Evolutionary conservation across 225 moss, liverwort and hornwort species (phyloP).

Genomic region (Bryoerythrophyllum caledonicum): DNA sequence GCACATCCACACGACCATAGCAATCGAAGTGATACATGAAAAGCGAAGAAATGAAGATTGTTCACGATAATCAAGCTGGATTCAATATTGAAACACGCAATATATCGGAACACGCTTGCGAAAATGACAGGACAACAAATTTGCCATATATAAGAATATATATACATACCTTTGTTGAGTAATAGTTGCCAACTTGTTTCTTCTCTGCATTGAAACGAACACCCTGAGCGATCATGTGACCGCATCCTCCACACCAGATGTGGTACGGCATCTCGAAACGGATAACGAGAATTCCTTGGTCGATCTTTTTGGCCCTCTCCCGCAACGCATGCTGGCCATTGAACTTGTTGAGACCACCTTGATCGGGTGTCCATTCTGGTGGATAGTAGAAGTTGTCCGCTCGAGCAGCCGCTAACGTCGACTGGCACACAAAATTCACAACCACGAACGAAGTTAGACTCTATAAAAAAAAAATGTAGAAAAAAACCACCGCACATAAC

Average conservation of each 20-base stretch:
- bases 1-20: background rate
- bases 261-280: conserved; percentile 99
- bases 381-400: conserved; percentile 99
- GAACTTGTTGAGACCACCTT: conserved; percentile 98
- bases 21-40: background rate
- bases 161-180: conserved; percentile 80
- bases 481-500: too few relatives aligned
- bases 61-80: background rate
- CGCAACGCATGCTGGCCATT: conserved; percentile 99
- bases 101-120: background rate
- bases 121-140: background rate
- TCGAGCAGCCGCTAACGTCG: conserved; percentile 96
- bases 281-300: conserved; percentile 95
- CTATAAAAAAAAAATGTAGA: background rate
- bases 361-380: conserved; percentile 98
- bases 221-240: conserved; percentile 96
- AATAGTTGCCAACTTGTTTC: conserved; percentile 99
- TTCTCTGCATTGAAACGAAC: conserved; percentile 99
- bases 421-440: conserved; percentile 49
- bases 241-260: conserved; percentile 98
- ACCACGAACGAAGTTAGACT: conserved; percentile 12
- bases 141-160: background rate
- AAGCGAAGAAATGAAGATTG: background rate
- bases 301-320: conserved; percentile 95
- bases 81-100: background rate